Evolutionary conservation across 1,284 basidiomycete species (phyloP).

Genomic region (Tilletiaria anomala): DNA sequence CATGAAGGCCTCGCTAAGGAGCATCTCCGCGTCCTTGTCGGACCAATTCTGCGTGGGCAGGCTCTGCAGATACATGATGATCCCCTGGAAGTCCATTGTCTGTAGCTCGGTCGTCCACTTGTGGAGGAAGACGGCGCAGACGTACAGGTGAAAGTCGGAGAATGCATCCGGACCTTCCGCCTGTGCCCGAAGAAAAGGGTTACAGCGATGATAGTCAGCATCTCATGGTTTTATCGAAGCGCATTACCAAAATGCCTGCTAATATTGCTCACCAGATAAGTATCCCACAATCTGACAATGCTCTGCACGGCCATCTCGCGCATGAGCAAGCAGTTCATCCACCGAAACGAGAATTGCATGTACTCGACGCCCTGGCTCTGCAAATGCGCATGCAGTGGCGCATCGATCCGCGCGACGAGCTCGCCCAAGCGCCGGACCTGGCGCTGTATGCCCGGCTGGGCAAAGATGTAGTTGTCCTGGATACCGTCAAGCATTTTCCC

Average conservation of each 20-base stretch:
- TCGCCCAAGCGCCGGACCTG: constrained; percentile 30
- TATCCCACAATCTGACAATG: constrained; percentile 39
- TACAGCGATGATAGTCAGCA: background rate
- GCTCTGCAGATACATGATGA: constrained; percentile 97
- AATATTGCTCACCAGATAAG: constrained; percentile 22
- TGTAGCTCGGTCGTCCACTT: constrained; percentile 29
- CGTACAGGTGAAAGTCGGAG: constrained; percentile 36
- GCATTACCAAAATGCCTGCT: no score
- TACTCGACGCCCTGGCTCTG: constrained; percentile 35
- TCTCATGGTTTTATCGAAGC: no score
- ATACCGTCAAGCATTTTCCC: constrained; percentile 36
- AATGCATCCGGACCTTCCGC: constrained; percentile 38
- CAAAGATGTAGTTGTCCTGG: constrained; percentile 39
- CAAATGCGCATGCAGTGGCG: constrained; percentile 32
- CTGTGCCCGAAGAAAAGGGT: constrained; percentile 4
- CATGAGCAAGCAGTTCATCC: constrained; percentile 41
- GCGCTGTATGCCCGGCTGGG: constrained; percentile 35
- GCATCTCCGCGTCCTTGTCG: constrained; percentile 85
- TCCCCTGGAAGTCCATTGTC: constrained; percentile 48
- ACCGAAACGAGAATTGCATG: constrained; percentile 39
- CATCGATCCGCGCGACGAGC: constrained; percentile 33
- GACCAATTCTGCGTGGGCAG: constrained; percentile 88
- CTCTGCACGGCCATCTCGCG: constrained; percentile 38
- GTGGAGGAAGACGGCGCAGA: constrained; percentile 35
- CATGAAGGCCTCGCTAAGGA: constrained; percentile 89